These are phyloP conservation scores for Emydomyces testavorans DNA, from an alignment of 2,329 filamentous ascomycete species.

Conservation along the genomic window DNA sequence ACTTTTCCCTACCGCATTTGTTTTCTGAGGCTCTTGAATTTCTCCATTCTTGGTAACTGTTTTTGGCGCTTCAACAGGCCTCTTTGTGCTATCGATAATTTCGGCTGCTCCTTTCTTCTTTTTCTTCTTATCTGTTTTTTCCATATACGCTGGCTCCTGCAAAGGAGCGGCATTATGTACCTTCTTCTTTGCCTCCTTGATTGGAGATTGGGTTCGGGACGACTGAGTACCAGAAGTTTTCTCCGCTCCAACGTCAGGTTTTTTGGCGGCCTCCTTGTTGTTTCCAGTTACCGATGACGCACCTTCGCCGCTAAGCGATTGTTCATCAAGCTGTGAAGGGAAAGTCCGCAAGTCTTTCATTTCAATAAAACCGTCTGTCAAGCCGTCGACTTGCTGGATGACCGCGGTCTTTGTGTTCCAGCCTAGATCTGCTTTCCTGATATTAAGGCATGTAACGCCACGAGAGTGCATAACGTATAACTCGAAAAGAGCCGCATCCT, in stretches of 20 bases:
- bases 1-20: background rate
- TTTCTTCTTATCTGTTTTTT: constrained; percentile 60
- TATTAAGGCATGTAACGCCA: constrained; percentile 78
- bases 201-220: constrained; percentile 27
- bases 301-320: constrained; percentile 37
- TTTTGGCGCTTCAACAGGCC: constrained; percentile 16
- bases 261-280: constrained; percentile 32
- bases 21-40: background rate
- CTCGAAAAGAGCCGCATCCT: constrained; percentile 71
- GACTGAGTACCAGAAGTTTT: constrained; percentile 17
- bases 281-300: constrained; percentile 36
- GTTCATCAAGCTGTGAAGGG: constrained; percentile 34
- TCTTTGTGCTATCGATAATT: constrained; percentile 38
- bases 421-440: constrained; percentile 81
- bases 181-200: constrained; percentile 36
- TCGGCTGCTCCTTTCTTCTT: constrained; percentile 46
- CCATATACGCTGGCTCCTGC: constrained; percentile 27
- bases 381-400: constrained; percentile 62
- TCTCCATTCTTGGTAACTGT: background rate
- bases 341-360: constrained; percentile 55
- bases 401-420: constrained; percentile 89
- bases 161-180: constrained; percentile 24
- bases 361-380: constrained; percentile 60
- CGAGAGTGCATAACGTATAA: constrained; percentile 96
- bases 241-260: constrained; percentile 28